These are phyloP conservation scores for Vigna mungo DNA, from an alignment of 306 rosid genomes.

Conservation along the genomic window DNA sequence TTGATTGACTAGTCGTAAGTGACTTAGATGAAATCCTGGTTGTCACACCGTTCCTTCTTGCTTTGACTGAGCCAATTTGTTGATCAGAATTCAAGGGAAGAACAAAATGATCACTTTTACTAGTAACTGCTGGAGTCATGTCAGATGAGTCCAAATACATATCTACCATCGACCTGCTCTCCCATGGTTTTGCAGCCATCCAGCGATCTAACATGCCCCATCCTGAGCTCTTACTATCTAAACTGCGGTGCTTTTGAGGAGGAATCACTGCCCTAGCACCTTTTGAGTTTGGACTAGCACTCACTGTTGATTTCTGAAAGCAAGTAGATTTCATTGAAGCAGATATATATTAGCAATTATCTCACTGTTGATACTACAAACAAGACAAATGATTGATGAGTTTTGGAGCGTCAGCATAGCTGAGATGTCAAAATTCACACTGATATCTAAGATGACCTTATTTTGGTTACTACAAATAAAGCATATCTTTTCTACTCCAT, in stretches of 20 bases:
- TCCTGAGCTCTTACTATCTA: conserved; percentile 47
- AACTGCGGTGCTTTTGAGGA: conserved; percentile 47
- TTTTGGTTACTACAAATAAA: background rate
- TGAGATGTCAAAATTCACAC: too few relatives aligned
- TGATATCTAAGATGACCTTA: too few relatives aligned
- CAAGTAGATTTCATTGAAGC: conserved; percentile 16
- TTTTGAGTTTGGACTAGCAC: conserved; percentile 68
- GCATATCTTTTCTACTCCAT: conserved; percentile 25
- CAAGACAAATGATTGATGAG: too few relatives aligned
- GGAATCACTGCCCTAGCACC: conserved; percentile 46
- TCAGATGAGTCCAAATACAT: conserved; percentile 47
- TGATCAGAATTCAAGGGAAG: conserved; percentile 44
- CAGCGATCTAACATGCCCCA: conserved; percentile 70
- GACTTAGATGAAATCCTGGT: conserved; percentile 64
- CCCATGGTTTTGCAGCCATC: conserved; percentile 86
- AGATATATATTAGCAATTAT: background rate
- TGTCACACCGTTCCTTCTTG: conserved; percentile 62
- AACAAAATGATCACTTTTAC: conserved; percentile 53
- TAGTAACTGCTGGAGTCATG: conserved; percentile 52
- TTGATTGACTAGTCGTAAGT: conserved; percentile 48
- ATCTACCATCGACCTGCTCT: conserved; percentile 63
- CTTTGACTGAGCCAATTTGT: conserved; percentile 51
- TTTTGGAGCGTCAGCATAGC: too few relatives aligned
- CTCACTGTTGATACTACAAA: background rate
- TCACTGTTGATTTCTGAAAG: conserved; percentile 60